These are phyloP conservation scores for Aspergillus sp. DNA, from an alignment of 2,329 filamentous ascomycete genomes.

Conservation along the genomic window DNA sequence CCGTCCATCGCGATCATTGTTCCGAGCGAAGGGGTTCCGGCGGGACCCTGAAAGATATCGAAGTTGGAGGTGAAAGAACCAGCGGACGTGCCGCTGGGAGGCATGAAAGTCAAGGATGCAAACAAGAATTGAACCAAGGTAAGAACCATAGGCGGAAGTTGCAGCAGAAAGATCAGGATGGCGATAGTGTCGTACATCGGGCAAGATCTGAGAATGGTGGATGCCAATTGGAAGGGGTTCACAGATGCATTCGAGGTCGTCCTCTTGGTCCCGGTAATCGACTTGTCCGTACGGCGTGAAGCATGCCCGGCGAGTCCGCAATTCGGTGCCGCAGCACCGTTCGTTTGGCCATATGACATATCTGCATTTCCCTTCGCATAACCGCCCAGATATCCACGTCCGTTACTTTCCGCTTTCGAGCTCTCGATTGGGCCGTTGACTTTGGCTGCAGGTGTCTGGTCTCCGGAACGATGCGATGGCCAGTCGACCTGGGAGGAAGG, in stretches of 20 bases:
- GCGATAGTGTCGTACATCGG: slow-evolving; percentile 93
- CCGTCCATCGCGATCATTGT: slow-evolving; percentile 83
- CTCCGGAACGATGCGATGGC: slow-evolving; percentile 39
- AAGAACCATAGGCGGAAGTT: slow-evolving; percentile 82
- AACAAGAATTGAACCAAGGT: slow-evolving; percentile 90
- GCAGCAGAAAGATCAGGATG: slow-evolving; percentile 92
- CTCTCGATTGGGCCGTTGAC: slow-evolving; percentile 29
- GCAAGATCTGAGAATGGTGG: slow-evolving; percentile 85
- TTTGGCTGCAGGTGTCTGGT: slow-evolving; percentile 32
- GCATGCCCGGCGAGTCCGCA: slow-evolving; percentile 29
- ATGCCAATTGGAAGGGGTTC: slow-evolving; percentile 72
- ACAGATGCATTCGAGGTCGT: slow-evolving; percentile 50
- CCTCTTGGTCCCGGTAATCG: slow-evolving; percentile 31
- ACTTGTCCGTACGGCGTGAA: slow-evolving; percentile 32
- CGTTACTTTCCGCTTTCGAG: slow-evolving; percentile 36
- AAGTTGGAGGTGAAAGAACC: slow-evolving; percentile 75
- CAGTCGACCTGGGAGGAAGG: slow-evolving; percentile 40
- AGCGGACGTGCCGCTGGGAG: slow-evolving; percentile 74
- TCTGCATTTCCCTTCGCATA: slow-evolving; percentile 35
- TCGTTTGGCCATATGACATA: slow-evolving; percentile 37
- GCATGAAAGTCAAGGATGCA: slow-evolving; percentile 88
- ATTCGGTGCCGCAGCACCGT: slow-evolving; percentile 30
- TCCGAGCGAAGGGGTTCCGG: slow-evolving; percentile 80
- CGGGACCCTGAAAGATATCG: slow-evolving; percentile 86
- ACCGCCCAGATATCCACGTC: slow-evolving; percentile 35